Evolutionary conservation across 2,329 filamentous ascomycete species (phyloP), one percentile per base, ranked within the genome.

Genomic region (Pyrenophora graminea): DNA sequence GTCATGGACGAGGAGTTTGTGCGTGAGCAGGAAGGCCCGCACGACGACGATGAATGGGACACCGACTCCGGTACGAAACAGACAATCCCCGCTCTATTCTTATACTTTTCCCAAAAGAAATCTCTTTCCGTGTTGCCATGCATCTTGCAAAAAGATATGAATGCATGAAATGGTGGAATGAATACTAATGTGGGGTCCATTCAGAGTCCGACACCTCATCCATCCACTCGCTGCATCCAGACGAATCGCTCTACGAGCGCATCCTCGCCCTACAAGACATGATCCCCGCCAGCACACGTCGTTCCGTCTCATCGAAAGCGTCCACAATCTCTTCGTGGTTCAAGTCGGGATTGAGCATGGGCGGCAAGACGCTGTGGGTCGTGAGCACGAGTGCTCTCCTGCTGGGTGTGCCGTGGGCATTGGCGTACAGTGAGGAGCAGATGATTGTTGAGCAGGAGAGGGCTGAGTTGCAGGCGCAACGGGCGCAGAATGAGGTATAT

Each of bases 381-480:
- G 79, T 99, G 52, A 91, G 87, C 76, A 96, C 92, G 59, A 92
- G 88, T 56, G 91, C 90, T 53, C 83, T 99, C 70, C 80, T 99
- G 72, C 79, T 97, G 59, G 92, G 91, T 65, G 91, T 97, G 44
- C 94, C 94, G 48, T 97, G 91, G 82, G 92, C 91, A 52, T 81
- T 99, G 63, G 93, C 91, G 51, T 93, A 91, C 73, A 87, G 89
- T 59, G 94, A 99, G 81, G 94, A 99, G 81, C 91, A 97, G 82
- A 90, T 96, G 80, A 86, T 96, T 74, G 82, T 93, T 61, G 93
- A 96, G 80, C 95, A 97, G 91, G 94, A 99, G 85, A 86, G 91
- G 76, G 93, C 97, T 80, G 91, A 92, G 84, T 87, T 89, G 76
- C 94, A 96, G 90, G 89, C 94, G 75, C 90, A 96, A 83, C 85